Conservation (phyloP, 2,329 filamentous ascomycete species). For the Ceratocystiopsis minuta region DNA sequence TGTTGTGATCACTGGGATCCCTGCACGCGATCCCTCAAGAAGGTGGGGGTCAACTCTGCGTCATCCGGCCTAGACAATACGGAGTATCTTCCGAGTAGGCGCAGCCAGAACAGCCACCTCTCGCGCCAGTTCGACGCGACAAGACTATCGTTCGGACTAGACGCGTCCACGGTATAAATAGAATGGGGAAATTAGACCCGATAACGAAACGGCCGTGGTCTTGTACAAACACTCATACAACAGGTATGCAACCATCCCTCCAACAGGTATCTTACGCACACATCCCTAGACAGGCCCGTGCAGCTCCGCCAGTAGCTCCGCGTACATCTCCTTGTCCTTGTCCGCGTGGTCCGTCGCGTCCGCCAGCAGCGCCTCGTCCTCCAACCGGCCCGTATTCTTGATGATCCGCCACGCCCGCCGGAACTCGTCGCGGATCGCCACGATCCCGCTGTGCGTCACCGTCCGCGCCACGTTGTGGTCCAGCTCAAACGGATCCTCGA, state of each 20-base stretch:
- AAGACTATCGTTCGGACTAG: too few relatives aligned
- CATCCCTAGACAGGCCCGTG: constrained; percentile 15
- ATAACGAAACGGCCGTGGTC: background rate
- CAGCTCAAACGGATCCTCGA: constrained; percentile 80
- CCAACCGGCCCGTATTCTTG: constrained; percentile 26
- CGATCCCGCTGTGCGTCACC: constrained; percentile 67
- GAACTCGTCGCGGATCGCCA: constrained; percentile 70
- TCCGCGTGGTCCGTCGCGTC: constrained; percentile 20
- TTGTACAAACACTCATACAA: too few relatives aligned
- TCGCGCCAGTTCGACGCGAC: too few relatives aligned
- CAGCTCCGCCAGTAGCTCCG: constrained; percentile 22
- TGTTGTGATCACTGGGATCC: too few relatives aligned
- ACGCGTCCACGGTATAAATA: too few relatives aligned
- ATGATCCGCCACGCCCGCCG: constrained; percentile 62
- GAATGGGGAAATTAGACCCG: background rate
- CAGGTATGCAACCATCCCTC: too few relatives aligned
- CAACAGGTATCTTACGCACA: too few relatives aligned
- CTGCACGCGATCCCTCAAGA: too few relatives aligned
- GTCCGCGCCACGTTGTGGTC: constrained; percentile 80
- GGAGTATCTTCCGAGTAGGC: too few relatives aligned
- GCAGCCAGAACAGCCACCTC: too few relatives aligned
- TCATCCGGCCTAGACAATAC: too few relatives aligned
- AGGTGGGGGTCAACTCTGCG: too few relatives aligned
- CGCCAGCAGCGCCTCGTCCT: constrained; percentile 31
- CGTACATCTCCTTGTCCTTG: constrained; percentile 19